A percentile compares a stretch with the other conserved stretches of the same genome.
Evolutionary conservation across 495 filamentous ascomycete genomes (phyloP).

Genomic region (Hyaloscypha finlandica): DNA sequence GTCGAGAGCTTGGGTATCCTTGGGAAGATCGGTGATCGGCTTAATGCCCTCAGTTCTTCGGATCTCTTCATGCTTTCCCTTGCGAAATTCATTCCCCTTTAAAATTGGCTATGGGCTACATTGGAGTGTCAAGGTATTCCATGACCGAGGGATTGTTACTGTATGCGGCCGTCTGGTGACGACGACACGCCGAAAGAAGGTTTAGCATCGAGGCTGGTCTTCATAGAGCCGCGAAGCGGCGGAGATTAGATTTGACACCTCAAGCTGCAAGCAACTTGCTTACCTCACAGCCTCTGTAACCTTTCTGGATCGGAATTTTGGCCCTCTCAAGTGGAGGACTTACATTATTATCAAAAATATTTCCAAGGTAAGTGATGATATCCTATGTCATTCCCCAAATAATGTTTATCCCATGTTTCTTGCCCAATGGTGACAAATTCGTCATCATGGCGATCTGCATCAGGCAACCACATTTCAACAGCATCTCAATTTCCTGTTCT

Average conservation of each 20-base stretch:
- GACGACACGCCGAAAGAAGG: not conserved
- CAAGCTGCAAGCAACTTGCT: not conserved
- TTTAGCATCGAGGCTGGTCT: not conserved
- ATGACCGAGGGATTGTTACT: not conserved
- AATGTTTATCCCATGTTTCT: no score
- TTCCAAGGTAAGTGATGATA: no score
- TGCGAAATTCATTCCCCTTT: not conserved
- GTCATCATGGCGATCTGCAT: no score
- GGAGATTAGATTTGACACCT: not conserved
- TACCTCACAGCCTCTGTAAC: not conserved
- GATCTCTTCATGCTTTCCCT: not conserved
- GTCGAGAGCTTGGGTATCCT: not conserved
- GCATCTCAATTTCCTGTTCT: not conserved
- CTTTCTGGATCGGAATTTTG: no score
- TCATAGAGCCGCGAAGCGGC: not conserved
- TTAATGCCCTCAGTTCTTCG: conserved; percentile 1
- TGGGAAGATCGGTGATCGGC: conserved; percentile 1
- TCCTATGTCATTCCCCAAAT: no score
- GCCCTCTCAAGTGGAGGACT: no score
- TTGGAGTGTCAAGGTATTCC: not conserved
- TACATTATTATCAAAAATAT: no score
- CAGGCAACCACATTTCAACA: not conserved
- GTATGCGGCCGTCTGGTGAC: not conserved
- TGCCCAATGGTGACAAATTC: no score
- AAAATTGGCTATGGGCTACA: not conserved